phyloP scores from a whole-genome alignment of 2,329 filamentous ascomycete genomes.

The Decorospora gaudefroyi region DNA sequence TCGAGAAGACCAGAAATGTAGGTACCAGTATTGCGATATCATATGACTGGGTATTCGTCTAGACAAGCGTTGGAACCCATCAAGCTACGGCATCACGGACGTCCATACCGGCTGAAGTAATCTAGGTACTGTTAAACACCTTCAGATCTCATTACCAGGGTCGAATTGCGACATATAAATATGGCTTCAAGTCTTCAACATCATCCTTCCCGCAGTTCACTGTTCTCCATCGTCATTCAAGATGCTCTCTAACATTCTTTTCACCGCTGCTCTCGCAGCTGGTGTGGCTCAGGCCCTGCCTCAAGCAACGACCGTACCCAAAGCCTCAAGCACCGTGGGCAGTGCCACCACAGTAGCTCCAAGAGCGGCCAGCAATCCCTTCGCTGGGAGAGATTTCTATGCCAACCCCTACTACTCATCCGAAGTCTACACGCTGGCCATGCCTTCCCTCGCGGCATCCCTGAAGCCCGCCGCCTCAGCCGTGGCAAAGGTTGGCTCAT shows the following conservation, averaged over 20 bases:
- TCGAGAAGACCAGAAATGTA: slow-evolving; percentile 22
- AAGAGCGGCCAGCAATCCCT: slow-evolving; percentile 53
- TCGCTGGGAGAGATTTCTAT: slow-evolving; percentile 56
- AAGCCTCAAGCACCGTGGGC: slow-evolving; percentile 18
- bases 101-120: slow-evolving; percentile 22
- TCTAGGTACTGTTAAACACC: slow-evolving; percentile 24
- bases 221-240: slow-evolving; percentile 5
- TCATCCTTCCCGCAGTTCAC: slow-evolving; percentile 8
- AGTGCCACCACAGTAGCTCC: slow-evolving; percentile 19
- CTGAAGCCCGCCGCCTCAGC: slow-evolving; percentile 56
- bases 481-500: slow-evolving; percentile 58
- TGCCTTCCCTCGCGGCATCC: slow-evolving; percentile 63
- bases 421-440: slow-evolving; percentile 59
- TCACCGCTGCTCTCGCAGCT: slow-evolving; percentile 28
- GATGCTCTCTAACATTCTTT: slow-evolving; percentile 28
- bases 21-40: slow-evolving; percentile 17
- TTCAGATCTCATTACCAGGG: slow-evolving; percentile 8
- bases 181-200: slow-evolving; percentile 3
- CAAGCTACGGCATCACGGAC: slow-evolving; percentile 20
- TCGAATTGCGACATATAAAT: slow-evolving; percentile 21
- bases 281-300: slow-evolving; percentile 30
- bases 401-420: slow-evolving; percentile 60
- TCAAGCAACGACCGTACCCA: slow-evolving; percentile 20
- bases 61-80: slow-evolving; percentile 3
- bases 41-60: slow-evolving; percentile 13